Evolutionary conservation across 2,329 filamentous ascomycete species (phyloP).

Genomic region (Ramularia collo-cygni): DNA sequence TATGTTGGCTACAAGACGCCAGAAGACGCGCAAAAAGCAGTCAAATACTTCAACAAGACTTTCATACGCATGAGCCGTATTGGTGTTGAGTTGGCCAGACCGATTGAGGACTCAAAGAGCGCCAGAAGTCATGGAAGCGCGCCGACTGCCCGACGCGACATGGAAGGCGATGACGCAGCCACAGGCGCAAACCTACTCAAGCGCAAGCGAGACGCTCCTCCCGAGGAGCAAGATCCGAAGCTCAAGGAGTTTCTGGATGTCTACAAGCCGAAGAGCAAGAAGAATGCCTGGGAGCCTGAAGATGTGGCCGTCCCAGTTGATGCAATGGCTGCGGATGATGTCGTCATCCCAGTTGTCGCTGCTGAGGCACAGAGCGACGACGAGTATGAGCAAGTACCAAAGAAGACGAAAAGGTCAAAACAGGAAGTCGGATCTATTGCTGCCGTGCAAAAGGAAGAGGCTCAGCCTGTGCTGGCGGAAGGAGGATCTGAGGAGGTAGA

Average conservation of each 20-base stretch:
- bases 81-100: conserved; percentile 76
- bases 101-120: conserved; percentile 48
- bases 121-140: conserved; percentile 3
- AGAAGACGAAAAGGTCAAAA: conserved; percentile 34
- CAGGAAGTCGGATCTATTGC: conserved; percentile 1
- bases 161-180: conserved; percentile 9
- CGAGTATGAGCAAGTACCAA: conserved; percentile 60
- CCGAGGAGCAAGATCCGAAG: conserved; percentile 58
- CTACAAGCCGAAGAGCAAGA: conserved; percentile 57
- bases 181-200: conserved; percentile 40
- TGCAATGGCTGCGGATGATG: conserved; percentile 2
- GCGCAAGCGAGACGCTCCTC: conserved; percentile 55
- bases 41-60: conserved; percentile 91
- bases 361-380: conserved; percentile 54
- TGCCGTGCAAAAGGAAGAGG: neutral
- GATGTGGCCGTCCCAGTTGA: conserved; percentile 23
- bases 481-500: neutral
- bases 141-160: conserved; percentile 15
- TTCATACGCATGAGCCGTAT: conserved; percentile 97
- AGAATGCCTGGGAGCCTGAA: conserved; percentile 50
- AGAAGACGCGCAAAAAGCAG: conserved; percentile 71
- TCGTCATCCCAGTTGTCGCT: conserved; percentile 20
- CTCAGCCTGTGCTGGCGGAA: neutral
- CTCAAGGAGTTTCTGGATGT: conserved; percentile 78
- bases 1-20: conserved; percentile 89